phyloP scores from a whole-genome alignment of 2,329 filamentous ascomycete genomes.

The Arthrobotrys sphaeroides region DNA sequence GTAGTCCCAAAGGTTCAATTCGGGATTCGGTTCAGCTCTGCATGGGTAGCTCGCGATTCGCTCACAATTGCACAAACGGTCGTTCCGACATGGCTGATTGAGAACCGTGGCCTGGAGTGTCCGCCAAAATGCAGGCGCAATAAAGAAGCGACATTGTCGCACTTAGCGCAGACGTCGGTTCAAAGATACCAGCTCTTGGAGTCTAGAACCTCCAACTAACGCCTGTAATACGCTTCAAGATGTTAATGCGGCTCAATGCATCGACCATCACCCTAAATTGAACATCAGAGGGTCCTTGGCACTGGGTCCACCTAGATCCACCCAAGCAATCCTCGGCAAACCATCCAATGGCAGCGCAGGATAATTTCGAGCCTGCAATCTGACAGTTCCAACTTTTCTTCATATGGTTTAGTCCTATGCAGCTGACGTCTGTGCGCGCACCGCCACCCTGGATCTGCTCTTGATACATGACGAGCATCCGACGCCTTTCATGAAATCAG shows the following conservation, averaged over 20 bases:
- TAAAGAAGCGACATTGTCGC: conserved; percentile 46
- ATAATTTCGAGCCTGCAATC: conserved; percentile 39
- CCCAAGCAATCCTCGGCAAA: conserved; percentile 30
- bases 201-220: conserved; percentile 34
- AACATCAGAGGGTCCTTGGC: conserved; percentile 35
- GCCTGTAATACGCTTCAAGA: background rate
- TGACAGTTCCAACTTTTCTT: conserved; percentile 42
- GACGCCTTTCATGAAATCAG: conserved; percentile 19
- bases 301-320: conserved; percentile 20
- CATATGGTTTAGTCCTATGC: conserved; percentile 42
- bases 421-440: conserved; percentile 48
- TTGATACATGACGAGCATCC: conserved; percentile 37
- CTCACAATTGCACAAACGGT: conserved; percentile 25
- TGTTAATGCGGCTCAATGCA: conserved; percentile 48
- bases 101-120: conserved; percentile 3
- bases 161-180: conserved; percentile 36
- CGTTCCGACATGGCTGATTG: conserved; percentile 36
- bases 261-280: background rate
- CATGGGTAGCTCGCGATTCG: conserved; percentile 30
- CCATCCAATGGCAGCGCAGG: conserved; percentile 12
- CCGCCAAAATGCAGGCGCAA: conserved; percentile 12
- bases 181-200: background rate
- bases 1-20: background rate
- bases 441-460: conserved; percentile 36
- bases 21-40: conserved; percentile 30